phyloP scores from a whole-genome alignment of 2,329 filamentous ascomycete genomes.

The Calonectria leucothoes region DNA sequence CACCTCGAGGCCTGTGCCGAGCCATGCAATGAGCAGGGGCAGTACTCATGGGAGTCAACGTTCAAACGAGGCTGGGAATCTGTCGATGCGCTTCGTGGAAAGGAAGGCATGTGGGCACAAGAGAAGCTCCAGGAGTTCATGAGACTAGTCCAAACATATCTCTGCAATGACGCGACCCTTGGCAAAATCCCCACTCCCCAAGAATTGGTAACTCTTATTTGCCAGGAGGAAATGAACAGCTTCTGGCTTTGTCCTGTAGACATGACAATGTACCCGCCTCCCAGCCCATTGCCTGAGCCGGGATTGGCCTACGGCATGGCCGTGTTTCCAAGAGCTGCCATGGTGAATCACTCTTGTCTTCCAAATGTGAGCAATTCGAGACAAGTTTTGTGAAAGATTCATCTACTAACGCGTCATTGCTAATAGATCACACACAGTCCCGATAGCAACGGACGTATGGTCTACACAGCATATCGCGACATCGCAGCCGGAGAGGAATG shows the following conservation, averaged over 20 bases:
- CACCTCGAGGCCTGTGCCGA: conserved; percentile 28
- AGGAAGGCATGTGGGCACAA: conserved; percentile 42
- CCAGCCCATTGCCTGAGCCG: conserved; percentile 28
- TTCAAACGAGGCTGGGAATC: conserved; percentile 39
- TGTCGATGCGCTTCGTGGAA: conserved; percentile 38
- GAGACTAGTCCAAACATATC: conserved; percentile 35
- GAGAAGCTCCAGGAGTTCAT: conserved; percentile 38
- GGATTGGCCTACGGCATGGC: conserved; percentile 36
- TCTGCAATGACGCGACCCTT: conserved; percentile 31
- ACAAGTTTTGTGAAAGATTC: not conserved
- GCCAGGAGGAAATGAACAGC: conserved; percentile 44
- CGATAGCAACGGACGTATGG: conserved; percentile 35
- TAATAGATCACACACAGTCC: conserved; percentile 38
- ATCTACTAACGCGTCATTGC: not conserved
- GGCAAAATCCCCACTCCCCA: conserved; percentile 20
- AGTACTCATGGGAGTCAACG: conserved; percentile 23
- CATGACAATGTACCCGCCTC: conserved; percentile 10
- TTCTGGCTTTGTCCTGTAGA: conserved; percentile 38
- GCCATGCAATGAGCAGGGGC: not conserved
- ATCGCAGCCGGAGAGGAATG: conserved; percentile 39
- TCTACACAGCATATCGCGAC: conserved; percentile 38
- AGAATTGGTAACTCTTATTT: conserved; percentile 38
- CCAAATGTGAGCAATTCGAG: conserved; percentile 36
- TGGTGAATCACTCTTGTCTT: conserved; percentile 42
- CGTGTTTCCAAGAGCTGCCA: conserved; percentile 40